phyloP scores from a whole-genome alignment of 176 grass and related monocot species.

The Oryza meridionalis region DNA sequence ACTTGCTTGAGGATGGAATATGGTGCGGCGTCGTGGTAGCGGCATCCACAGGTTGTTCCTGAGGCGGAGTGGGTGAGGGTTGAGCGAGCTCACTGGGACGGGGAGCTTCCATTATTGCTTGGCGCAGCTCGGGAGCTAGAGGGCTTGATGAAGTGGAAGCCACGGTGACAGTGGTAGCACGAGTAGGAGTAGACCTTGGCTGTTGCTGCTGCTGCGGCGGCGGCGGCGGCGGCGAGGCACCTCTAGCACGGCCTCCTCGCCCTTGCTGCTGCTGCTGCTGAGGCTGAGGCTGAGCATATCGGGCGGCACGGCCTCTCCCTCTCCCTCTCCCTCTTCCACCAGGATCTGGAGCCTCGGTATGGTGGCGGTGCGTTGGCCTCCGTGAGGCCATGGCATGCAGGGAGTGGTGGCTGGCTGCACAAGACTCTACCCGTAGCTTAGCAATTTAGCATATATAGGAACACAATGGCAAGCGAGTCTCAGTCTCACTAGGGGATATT shows the following conservation, averaged over 20 bases:
- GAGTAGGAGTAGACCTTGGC: not conserved
- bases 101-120: slow-evolving; percentile 79
- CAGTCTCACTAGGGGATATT: too few species aligned
- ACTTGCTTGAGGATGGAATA: slow-evolving; percentile 61
- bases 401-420: slow-evolving; percentile 28
- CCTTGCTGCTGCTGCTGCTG: slow-evolving; percentile 3
- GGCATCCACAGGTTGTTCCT: slow-evolving; percentile 23
- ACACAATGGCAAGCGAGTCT: too few species aligned
- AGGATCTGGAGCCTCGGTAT: slow-evolving; percentile 21
- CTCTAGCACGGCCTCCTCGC: not conserved
- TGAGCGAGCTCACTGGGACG: slow-evolving; percentile 27
- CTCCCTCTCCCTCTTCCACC: slow-evolving; percentile 42
- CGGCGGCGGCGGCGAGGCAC: not conserved
- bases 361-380: slow-evolving; percentile 42
- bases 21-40: slow-evolving; percentile 3
- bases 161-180: too few species aligned
- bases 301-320: slow-evolving; percentile 31
- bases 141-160: not conserved
- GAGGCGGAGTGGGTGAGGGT: slow-evolving; percentile 6
- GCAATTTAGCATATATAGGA: too few species aligned
- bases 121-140: slow-evolving; percentile 90
- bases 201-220: not conserved
- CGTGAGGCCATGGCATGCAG: slow-evolving; percentile 49
- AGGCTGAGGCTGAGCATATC: too few species aligned
- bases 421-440: not conserved